These are phyloP conservation scores for Tylopilus sp. DNA, from an alignment of 768 basidiomycete species.

Conservation along the genomic window DNA sequence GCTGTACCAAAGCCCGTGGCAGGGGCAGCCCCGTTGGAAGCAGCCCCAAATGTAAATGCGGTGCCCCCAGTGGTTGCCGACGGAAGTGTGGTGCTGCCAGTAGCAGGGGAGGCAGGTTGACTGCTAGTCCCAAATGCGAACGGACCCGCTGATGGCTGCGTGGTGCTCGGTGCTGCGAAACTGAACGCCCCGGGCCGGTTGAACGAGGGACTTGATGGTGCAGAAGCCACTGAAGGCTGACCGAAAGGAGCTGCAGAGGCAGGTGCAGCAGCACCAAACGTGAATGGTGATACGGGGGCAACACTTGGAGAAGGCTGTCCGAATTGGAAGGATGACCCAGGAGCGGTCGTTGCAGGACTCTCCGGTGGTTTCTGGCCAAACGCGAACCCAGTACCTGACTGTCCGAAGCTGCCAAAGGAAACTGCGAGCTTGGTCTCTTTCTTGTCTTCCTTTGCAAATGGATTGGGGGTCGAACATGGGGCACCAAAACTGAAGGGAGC, in stretches of 20 bases:
- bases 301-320: slow-evolving; percentile 36
- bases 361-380: slow-evolving; percentile 45
- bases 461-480: slow-evolving; percentile 34
- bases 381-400: slow-evolving; percentile 39
- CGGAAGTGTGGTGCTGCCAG: slow-evolving; percentile 32
- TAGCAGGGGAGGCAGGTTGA: slow-evolving; percentile 59
- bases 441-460: slow-evolving; percentile 50
- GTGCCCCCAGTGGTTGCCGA: slow-evolving; percentile 26
- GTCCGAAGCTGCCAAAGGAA: slow-evolving; percentile 47
- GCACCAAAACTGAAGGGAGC: slow-evolving; percentile 34
- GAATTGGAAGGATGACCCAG: slow-evolving; percentile 47
- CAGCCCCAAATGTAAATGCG: slow-evolving; percentile 38
- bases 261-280: slow-evolving; percentile 43
- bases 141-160: slow-evolving; percentile 31
- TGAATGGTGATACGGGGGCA: slow-evolving; percentile 39
- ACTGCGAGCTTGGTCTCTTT: slow-evolving; percentile 41
- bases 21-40: slow-evolving; percentile 32
- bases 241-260: slow-evolving; percentile 40
- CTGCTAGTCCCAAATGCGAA: slow-evolving; percentile 51
- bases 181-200: slow-evolving; percentile 44
- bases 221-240: slow-evolving; percentile 39
- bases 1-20: slow-evolving; percentile 39
- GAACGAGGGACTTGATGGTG: slow-evolving; percentile 59
- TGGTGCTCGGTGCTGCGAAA: slow-evolving; percentile 41
- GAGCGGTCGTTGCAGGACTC: slow-evolving; percentile 37